Conservation (phyloP, 2,329 filamentous ascomycete species). For the Sordariomycetes sp. region DNA sequence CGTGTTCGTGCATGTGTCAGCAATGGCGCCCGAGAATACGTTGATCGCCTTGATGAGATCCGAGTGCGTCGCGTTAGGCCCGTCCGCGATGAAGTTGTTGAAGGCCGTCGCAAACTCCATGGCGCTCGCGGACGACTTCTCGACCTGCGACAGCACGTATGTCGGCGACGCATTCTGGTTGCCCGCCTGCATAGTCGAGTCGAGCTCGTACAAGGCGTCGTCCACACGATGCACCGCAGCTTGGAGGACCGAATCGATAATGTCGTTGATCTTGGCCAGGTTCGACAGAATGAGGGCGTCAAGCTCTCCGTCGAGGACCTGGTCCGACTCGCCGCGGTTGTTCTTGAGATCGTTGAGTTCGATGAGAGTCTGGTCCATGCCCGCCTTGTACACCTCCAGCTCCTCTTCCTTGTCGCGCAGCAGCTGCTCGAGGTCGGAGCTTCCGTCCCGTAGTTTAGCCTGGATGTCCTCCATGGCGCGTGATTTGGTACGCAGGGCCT, state of each 20-base stretch:
- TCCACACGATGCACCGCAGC: constrained; percentile 89
- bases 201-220: constrained; percentile 91
- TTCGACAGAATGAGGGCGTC: constrained; percentile 81
- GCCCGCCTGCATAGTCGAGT: constrained; percentile 95
- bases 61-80: constrained; percentile 77
- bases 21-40: constrained; percentile 78
- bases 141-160: constrained; percentile 91
- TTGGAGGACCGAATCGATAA: constrained; percentile 93
- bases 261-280: constrained; percentile 88
- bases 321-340: constrained; percentile 64
- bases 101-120: constrained; percentile 98
- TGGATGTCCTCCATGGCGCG: constrained; percentile 77
- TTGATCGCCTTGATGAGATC: constrained; percentile 92
- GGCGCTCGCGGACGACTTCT: constrained; percentile 87
- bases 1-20: constrained; percentile 90
- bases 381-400: constrained; percentile 93
- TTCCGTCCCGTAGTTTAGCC: constrained; percentile 65
- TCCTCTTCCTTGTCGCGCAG: constrained; percentile 95
- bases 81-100: constrained; percentile 97
- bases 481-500: constrained; percentile 80
- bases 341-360: constrained; percentile 82
- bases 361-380: constrained; percentile 91
- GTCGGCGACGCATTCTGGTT: constrained; percentile 95
- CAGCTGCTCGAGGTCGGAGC: constrained; percentile 74
- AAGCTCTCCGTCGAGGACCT: constrained; percentile 79